Evolutionary conservation across 345 rosid genomes (phyloP), one percentile per base, ranked within the genome.

Genomic region (Rhodamnia argentea): DNA sequence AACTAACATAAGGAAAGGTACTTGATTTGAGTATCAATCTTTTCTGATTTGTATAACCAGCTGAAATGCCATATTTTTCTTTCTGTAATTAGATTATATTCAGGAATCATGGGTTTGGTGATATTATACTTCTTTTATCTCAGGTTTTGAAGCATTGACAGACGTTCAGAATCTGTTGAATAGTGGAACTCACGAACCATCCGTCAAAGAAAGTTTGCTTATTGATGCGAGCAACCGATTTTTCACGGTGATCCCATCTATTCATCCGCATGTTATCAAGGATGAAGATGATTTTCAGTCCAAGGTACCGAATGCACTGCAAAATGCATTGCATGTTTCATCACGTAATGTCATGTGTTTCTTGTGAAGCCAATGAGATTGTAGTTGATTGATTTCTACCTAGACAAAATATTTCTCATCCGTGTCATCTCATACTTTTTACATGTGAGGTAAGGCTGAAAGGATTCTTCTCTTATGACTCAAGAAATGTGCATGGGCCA

Each of bases 171-270:
- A 92, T 87, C 92, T 97, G 85, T 90, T 97, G 87, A 90, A 87
- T 70, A 91, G 88, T 85, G 88, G 57, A 82, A 53, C 86, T 16
- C 75, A 84, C 37, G 91, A 94, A 85, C 89, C 94, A 87, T 90
- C 96, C 55, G 56, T 90, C 88, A 93, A 89, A 92, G 98, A 97
- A 87, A 95, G 92, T 90, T 89, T 94, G 92, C 93, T 97, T 84
- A 70, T 96, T 86, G 98, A 97, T 90, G 99, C 98, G 78, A 96
- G 99, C 91, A 96, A 97, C 90, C 91, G 95, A 86, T 97, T 97
- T 92, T 97, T 97, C 88, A 97, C 99, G 60, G 89, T 96, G 89
- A 96, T 96, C 86, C 99, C 98, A 87, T 96, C 98, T 53, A 89
- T 94, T 86, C 96, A 94, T 93, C 99, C 98, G 15, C 99, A 94